These are phyloP conservation scores for Dactylellina haptotyla DNA, from an alignment of 2,329 filamentous ascomycete genomes.

Conservation along the genomic window DNA sequence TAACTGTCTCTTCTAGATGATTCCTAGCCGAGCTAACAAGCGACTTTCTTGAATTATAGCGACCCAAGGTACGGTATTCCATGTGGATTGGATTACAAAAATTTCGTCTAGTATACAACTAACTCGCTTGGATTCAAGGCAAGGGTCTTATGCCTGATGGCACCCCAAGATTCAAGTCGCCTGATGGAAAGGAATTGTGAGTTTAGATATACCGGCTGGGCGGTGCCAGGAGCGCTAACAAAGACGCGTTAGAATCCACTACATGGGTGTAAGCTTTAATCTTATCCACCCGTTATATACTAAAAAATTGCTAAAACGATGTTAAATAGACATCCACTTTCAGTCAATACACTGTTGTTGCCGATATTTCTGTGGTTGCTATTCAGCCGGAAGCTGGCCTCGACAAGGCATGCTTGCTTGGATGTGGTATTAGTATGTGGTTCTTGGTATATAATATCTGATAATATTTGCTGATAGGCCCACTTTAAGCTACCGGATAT, in stretches of 20 bases:
- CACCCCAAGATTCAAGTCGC: constrained; percentile 69
- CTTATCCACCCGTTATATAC: background rate
- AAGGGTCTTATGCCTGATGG: constrained; percentile 93
- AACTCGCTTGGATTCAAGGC: constrained; percentile 16
- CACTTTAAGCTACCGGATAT: constrained; percentile 78
- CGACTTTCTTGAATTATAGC: constrained; percentile 62
- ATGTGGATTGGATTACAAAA: background rate
- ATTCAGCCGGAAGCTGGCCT: constrained; percentile 90
- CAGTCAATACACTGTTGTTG: constrained; percentile 97
- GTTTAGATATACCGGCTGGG: background rate
- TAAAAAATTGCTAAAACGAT: background rate
- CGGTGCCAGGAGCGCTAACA: constrained; percentile 61
- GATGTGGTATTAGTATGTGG: constrained; percentile 82
- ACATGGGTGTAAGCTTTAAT: constrained; percentile 76
- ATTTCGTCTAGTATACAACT: background rate
- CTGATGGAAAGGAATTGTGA: constrained; percentile 31
- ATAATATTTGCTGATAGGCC: background rate
- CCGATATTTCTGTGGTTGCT: constrained; percentile 96
- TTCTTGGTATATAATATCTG: no score
- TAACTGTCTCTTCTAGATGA: background rate
- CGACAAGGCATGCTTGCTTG: constrained; percentile 94
- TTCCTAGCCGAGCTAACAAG: background rate
- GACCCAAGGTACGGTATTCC: constrained; percentile 77
- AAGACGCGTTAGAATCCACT: constrained; percentile 79
- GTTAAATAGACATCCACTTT: constrained; percentile 79